phyloP scores from a whole-genome alignment of 345 rosid genomes.

The Aquilaria malaccensis region DNA sequence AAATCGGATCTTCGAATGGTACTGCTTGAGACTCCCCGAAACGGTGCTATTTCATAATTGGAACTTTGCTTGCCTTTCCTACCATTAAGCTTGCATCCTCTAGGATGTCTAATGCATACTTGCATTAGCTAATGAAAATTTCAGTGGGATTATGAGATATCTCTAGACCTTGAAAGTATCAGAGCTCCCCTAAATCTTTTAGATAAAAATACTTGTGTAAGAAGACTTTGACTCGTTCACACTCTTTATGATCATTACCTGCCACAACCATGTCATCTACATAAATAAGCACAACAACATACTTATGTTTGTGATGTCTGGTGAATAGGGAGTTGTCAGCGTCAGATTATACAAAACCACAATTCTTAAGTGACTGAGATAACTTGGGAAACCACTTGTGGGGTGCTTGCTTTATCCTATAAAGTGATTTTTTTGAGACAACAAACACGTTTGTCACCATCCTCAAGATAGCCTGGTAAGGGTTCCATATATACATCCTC shows the following conservation, averaged over 20 bases:
- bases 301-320: no score
- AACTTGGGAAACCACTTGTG: not conserved
- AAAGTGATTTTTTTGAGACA: not conserved
- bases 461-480: not conserved
- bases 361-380: not conserved
- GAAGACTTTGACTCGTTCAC: no score
- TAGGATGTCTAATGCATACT: not conserved
- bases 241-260: not conserved
- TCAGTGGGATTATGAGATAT: not conserved
- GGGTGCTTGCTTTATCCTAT: not conserved
- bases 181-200: not conserved
- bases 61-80: not conserved
- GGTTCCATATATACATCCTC: conserved; percentile 4
- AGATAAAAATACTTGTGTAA: not conserved
- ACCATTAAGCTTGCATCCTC: not conserved
- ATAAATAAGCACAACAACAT: not conserved
- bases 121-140: not conserved
- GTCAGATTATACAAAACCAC: not conserved
- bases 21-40: not conserved
- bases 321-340: not conserved
- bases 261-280: not conserved
- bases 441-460: not conserved
- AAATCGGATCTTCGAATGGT: not conserved
- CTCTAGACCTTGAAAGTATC: not conserved
- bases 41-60: not conserved